Conservation (phyloP, 1,139 yeast species). For the Hyphopichia khmerensis region DNA sequence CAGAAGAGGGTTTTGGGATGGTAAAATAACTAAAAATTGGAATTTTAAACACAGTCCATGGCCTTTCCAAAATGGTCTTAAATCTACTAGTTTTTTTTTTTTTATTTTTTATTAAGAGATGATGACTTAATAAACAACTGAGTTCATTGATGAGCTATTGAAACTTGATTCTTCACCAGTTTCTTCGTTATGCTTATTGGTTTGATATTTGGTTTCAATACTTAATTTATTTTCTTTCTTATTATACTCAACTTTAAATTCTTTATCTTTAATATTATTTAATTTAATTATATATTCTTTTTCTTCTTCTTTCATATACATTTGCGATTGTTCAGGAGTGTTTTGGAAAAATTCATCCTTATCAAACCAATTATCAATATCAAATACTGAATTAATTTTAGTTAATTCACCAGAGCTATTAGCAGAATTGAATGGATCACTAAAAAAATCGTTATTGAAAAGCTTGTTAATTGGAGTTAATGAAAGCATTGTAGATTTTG, state of each 20-base stretch:
- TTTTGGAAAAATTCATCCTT: conserved; percentile 1
- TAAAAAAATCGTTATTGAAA: neutral
- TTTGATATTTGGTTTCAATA: conserved; percentile 15
- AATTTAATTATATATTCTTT: conserved; percentile 22
- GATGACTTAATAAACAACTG: too few relatives aligned
- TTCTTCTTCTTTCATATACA: conserved; percentile 22
- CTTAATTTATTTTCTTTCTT: conserved; percentile 24
- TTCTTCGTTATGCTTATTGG: conserved; percentile 11
- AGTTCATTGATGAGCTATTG: conserved; percentile 19
- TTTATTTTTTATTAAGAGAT: too few relatives aligned
- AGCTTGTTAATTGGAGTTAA: neutral
- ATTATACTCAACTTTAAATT: conserved; percentile 23
- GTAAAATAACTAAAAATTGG: too few relatives aligned
- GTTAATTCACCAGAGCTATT: neutral
- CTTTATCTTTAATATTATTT: conserved; percentile 21
- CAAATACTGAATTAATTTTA: neutral
- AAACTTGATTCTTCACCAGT: conserved; percentile 14
- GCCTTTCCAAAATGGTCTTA: too few relatives aligned
- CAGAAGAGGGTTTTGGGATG: too few relatives aligned
- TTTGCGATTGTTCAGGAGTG: neutral
- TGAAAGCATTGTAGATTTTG: neutral
- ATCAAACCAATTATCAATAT: neutral
- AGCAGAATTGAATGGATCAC: neutral
- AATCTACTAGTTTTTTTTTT: too few relatives aligned
- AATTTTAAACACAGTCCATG: too few relatives aligned